These are phyloP conservation scores for Amaranthus cruentus DNA, from an alignment of 148 eudicot genomes.

Conservation along the genomic window DNA sequence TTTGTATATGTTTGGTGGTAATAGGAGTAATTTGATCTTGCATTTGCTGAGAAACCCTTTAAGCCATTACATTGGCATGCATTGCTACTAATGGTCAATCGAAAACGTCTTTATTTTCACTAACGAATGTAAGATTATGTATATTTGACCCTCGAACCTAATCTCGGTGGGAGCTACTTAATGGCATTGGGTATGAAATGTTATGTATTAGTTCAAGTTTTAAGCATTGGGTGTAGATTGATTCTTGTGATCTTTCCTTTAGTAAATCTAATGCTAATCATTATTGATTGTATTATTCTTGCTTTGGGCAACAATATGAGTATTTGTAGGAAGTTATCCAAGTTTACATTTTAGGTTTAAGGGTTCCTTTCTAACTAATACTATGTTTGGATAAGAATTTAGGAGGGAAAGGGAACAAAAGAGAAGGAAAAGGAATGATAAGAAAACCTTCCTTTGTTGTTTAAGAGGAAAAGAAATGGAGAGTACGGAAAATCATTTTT, in stretches of 20 bases:
- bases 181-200: neutral
- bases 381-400: neutral
- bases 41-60: neutral
- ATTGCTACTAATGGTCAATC: neutral
- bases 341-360: neutral
- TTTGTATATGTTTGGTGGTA: neutral
- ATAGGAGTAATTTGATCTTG: neutral
- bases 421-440: neutral
- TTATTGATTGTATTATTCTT: neutral
- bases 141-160: neutral
- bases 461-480: too few species aligned
- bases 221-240: neutral
- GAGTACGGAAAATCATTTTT: too few species aligned
- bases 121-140: neutral
- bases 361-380: neutral
- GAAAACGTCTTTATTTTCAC: neutral
- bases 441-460: too few species aligned
- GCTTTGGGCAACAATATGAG: neutral
- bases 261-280: neutral
- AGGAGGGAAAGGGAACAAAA: neutral
- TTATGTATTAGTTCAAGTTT: neutral
- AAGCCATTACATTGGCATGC: neutral
- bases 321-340: neutral
- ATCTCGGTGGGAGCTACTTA: neutral
- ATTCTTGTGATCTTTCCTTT: neutral